phyloP scores from a whole-genome alignment of 2,329 filamentous ascomycete genomes.

The Leptographium wingfieldii region DNA sequence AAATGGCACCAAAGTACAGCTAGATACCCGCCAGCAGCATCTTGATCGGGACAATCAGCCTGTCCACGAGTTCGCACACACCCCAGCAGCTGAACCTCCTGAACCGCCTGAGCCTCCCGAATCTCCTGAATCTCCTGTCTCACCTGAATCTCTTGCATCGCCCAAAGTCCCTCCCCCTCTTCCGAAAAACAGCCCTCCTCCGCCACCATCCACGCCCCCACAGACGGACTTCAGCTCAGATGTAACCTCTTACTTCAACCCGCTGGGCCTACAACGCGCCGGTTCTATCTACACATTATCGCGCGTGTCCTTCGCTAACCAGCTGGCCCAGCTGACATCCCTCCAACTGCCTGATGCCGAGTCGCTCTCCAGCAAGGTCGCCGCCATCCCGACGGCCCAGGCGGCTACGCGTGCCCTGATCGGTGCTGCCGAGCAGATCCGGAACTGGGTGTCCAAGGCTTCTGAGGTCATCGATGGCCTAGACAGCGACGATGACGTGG shows the following conservation, averaged over 20 bases:
- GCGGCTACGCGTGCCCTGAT: constrained; percentile 74
- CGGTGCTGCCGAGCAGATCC: constrained; percentile 82
- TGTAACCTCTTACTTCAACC: constrained; percentile 52
- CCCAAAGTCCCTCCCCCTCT: constrained; percentile 25
- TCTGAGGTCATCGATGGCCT: constrained; percentile 78
- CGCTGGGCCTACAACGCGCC: constrained; percentile 52
- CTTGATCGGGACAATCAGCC: constrained; percentile 31
- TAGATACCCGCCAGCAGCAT: constrained; percentile 44
- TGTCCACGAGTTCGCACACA: background rate
- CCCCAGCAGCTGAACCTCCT: background rate
- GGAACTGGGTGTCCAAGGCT: constrained; percentile 86
- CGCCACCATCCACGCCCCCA: constrained; percentile 11
- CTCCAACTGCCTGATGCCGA: constrained; percentile 79
- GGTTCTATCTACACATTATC: constrained; percentile 92
- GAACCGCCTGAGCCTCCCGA: background rate
- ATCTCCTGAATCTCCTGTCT: background rate
- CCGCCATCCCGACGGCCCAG: constrained; percentile 71
- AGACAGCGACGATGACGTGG: constrained; percentile 92
- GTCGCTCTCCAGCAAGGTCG: constrained; percentile 70
- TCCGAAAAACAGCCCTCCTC: constrained; percentile 41
- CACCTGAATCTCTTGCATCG: constrained; percentile 14
- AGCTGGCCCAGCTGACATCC: constrained; percentile 83
- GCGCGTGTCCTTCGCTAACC: constrained; percentile 81
- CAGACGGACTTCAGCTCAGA: constrained; percentile 34
- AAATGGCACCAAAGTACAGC: constrained; percentile 52